Conservation (phyloP, 208 protist genomes). For the Novymonas esmeraldas region DNA sequence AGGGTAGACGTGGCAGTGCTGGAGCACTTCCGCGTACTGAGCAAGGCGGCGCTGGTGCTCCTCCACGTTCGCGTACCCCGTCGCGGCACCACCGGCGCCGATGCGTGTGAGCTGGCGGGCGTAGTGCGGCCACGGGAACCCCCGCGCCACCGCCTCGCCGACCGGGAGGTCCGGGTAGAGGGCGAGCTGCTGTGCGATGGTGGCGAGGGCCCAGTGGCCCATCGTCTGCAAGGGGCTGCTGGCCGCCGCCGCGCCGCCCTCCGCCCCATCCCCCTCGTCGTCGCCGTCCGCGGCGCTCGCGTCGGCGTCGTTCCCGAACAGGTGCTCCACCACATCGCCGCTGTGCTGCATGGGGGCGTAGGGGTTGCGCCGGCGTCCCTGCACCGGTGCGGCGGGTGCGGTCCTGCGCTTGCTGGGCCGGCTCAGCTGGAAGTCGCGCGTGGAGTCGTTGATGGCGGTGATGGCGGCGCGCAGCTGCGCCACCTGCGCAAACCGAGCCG, state of each 20-base stretch:
- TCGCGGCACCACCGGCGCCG: conserved; percentile 38
- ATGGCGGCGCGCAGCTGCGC: conserved; percentile 55
- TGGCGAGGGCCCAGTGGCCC: conserved; percentile 63
- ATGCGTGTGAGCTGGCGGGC: conserved; percentile 49
- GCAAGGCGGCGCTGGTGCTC: conserved; percentile 22
- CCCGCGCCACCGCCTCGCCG: conserved; percentile 50
- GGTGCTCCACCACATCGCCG: conserved; percentile 14
- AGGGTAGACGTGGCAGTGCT: conserved; percentile 24
- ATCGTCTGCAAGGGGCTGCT: conserved; percentile 42
- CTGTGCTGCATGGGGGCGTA: conserved; percentile 16
- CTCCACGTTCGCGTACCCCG: conserved; percentile 28
- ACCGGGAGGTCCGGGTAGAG: conserved; percentile 65
- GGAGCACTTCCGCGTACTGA: conserved; percentile 39
- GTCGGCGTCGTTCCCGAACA: conserved; percentile 9
- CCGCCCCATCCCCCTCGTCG: background rate
- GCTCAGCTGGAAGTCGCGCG: conserved; percentile 54
- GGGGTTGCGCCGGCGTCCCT: background rate
- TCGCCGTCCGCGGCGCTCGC: background rate
- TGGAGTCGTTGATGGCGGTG: conserved; percentile 62
- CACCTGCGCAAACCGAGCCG: conserved; percentile 38
- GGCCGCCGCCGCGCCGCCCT: background rate
- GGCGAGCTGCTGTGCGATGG: conserved; percentile 41
- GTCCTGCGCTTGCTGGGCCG: conserved; percentile 17
- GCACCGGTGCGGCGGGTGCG: background rate
- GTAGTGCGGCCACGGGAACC: conserved; percentile 66